Evolutionary conservation across 2,329 filamentous ascomycete genomes (phyloP).

Genomic region (Arthrobotrys iridis): DNA sequence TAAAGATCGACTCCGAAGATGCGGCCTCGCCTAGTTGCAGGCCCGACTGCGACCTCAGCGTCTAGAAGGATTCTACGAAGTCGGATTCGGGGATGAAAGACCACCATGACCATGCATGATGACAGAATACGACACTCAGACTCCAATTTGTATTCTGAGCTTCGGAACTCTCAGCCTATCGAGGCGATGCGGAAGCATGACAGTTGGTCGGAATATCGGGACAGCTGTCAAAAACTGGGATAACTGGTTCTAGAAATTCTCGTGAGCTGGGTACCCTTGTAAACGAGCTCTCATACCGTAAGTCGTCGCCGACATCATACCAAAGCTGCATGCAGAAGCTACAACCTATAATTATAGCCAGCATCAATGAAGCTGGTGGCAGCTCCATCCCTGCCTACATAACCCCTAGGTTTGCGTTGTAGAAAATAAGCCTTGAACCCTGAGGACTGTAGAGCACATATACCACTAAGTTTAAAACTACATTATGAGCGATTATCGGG

Average conservation of each 20-base stretch:
- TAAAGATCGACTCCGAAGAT: slow-evolving; percentile 14
- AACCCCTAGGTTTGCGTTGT: too few relatives aligned
- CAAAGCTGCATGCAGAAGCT: too few relatives aligned
- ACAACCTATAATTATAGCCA: too few relatives aligned
- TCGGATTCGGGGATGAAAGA: slow-evolving; percentile 11
- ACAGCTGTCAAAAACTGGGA: not conserved
- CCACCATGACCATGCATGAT: not conserved
- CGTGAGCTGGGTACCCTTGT: not conserved
- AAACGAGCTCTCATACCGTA: too few relatives aligned
- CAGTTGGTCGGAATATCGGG: not conserved
- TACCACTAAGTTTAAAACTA: too few relatives aligned
- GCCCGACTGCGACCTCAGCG: slow-evolving; percentile 31
- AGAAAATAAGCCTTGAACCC: too few relatives aligned
- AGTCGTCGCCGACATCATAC: too few relatives aligned
- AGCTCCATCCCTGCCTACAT: too few relatives aligned
- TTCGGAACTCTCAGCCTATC: not conserved
- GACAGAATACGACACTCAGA: not conserved
- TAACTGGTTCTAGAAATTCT: not conserved
- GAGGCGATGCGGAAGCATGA: not conserved
- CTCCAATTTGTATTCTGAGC: not conserved
- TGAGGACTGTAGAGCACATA: too few relatives aligned
- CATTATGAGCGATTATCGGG: too few relatives aligned
- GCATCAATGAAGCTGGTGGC: too few relatives aligned
- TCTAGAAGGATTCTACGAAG: not conserved
- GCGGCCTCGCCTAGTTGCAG: slow-evolving; percentile 44